Percentiles rank a stretch among this genome's conserved stretches.
Conservation (phyloP, 2,329 filamentous ascomycete species). For the Teratosphaeria viscida region DNA sequence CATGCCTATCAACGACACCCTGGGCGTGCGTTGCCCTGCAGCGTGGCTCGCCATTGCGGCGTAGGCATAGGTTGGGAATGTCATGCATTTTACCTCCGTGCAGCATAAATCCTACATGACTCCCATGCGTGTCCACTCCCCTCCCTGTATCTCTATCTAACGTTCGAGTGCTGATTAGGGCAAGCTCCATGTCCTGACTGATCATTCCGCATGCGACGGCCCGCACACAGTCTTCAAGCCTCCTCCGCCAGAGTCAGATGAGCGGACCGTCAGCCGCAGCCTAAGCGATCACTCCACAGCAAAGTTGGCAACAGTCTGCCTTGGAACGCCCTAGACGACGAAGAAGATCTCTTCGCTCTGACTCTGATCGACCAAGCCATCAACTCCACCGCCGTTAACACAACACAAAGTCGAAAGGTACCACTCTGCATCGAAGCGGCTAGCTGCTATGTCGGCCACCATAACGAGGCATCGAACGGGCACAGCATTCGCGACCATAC, state of each 20-base stretch:
- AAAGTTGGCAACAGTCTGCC: background rate
- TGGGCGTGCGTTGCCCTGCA: background rate
- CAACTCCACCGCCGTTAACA: background rate
- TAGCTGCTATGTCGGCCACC: background rate
- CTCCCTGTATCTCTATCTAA: background rate
- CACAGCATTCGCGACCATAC: background rate
- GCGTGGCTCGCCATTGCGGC: background rate
- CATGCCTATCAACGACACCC: background rate
- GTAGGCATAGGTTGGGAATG: background rate
- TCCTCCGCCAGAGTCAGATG: background rate
- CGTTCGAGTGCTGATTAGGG: background rate
- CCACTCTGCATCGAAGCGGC: background rate
- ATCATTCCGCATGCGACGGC: background rate
- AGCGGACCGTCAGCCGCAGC: background rate
- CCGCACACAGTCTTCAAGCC: background rate
- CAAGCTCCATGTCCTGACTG: background rate
- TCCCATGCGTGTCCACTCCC: background rate
- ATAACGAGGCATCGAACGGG: background rate
- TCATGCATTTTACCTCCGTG: background rate
- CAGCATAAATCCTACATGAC: background rate
- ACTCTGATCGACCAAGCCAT: background rate
- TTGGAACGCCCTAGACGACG: background rate
- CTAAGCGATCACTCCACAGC: background rate
- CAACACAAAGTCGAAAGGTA: background rate
- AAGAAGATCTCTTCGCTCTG: background rate